A percentile compares a stretch with the other conserved stretches of the same genome.
These are phyloP conservation scores for Leccinum subtestaceum DNA, from an alignment of 768 basidiomycete species.

Conservation along the genomic window DNA sequence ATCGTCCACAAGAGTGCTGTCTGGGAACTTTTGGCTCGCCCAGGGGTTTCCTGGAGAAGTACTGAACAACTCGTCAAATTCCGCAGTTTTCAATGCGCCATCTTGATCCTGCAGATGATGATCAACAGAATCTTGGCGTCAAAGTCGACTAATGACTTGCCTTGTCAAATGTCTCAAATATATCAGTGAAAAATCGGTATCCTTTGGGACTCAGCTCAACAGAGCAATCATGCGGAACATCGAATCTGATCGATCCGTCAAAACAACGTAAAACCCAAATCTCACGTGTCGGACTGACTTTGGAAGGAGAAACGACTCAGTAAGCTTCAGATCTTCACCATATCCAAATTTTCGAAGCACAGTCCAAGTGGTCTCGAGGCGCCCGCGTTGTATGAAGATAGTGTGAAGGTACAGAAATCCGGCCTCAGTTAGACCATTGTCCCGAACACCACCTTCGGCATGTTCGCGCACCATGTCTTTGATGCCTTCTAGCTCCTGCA, in stretches of 20 bases:
- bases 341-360: conserved; percentile 94
- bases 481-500: conserved; percentile 95
- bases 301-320: conserved; percentile 83
- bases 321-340: conserved; percentile 87
- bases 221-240: conserved; percentile 90
- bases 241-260: conserved; percentile 58
- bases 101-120: conserved; percentile 73
- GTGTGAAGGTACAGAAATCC: conserved; percentile 96
- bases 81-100: conserved; percentile 79
- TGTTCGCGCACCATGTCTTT: conserved; percentile 85
- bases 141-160: conserved; percentile 34
- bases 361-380: conserved; percentile 97
- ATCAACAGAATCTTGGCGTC: conserved; percentile 2
- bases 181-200: conserved; percentile 95
- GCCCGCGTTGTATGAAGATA: conserved; percentile 92
- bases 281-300: conserved; percentile 55
- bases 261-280: conserved; percentile 1
- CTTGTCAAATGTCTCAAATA: conserved; percentile 95
- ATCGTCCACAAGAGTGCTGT: conserved; percentile 85
- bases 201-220: conserved; percentile 93
- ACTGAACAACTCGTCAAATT: conserved; percentile 86
- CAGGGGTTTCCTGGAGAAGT: conserved; percentile 98
- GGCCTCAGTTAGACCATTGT: conserved; percentile 82
- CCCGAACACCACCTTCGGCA: conserved; percentile 69
- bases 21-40: conserved; percentile 86